Percentiles rank a stretch among this genome's conserved stretches.
Conservation (phyloP, 108 stramenopile species). For the Stephanodiscus triporus region DNA sequence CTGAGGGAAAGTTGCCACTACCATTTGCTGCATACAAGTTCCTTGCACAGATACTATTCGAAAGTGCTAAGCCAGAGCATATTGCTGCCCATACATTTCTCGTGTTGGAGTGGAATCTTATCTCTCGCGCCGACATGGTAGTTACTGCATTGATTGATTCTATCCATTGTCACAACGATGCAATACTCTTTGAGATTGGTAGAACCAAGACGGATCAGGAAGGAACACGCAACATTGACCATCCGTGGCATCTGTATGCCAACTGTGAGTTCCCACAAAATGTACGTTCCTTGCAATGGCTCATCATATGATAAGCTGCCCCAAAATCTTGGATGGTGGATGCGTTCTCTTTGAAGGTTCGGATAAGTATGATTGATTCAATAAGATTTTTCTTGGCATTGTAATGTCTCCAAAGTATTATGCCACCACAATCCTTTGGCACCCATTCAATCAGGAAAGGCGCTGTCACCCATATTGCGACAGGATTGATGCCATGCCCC, state of each 20-base stretch:
- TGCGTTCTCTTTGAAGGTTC: conserved; percentile 8
- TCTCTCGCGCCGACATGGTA: neutral
- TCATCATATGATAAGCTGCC: neutral
- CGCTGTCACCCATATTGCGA: conserved; percentile 10
- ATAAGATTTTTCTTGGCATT: neutral
- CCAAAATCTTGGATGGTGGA: neutral
- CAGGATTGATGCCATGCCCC: conserved; percentile 24
- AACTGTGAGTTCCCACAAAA: neutral
- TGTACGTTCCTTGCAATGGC: conserved; percentile 10
- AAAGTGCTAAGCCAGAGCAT: conserved; percentile 15
- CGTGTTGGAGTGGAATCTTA: conserved; percentile 13
- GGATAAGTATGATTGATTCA: conserved; percentile 20
- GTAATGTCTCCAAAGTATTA: neutral
- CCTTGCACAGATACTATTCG: conserved; percentile 10
- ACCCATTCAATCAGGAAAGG: no score
- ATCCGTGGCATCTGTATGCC: conserved; percentile 16
- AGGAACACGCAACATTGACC: neutral
- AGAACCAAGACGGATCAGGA: conserved; percentile 7
- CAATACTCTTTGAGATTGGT: conserved; percentile 8
- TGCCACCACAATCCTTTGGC: conserved; percentile 13
- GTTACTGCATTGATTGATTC: neutral
- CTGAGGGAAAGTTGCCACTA: no score
- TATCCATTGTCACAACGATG: neutral
- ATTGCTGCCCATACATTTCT: conserved; percentile 15
- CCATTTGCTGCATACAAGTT: conserved; percentile 5